Evolutionary conservation across 2,329 filamentous ascomycete genomes (phyloP), one percentile per base, ranked within the genome.

Genomic region (Aspergillus proliferans): DNA sequence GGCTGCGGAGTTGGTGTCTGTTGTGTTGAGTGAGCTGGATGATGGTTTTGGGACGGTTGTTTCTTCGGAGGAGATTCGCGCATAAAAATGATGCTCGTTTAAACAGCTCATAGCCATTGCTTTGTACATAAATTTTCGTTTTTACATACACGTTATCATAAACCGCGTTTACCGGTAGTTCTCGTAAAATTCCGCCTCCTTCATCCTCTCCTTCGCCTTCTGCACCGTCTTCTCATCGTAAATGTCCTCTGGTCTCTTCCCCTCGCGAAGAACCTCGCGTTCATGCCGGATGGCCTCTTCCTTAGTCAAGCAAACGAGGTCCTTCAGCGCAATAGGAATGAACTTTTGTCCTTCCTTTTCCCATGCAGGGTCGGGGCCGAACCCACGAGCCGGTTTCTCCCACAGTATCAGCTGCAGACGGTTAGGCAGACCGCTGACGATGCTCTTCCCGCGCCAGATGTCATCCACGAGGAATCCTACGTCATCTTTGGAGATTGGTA

Each of bases 231-330:
- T 80, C 14, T 69, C 63, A 59, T 85, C 83, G 63, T 96, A 98
- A 22, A 96, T 54, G 1, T 92, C 85, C 55, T 87, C 85, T 0
- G 82, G 74, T 7, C 65, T 70, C 70, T 84, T 87, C 1, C 77
- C 79, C 0, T 81, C 87, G 59, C 81, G 84, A 41, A 97, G 73
- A 1, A 97, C 78, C 62, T 88, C 76, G 66, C 84, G 87, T 65
- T 94, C 88, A 68, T 98, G 93, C 50, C 80, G 77, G 14, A 77
- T 72, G 3, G 87, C 88, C 69, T 96, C 91, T 52, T 96, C 91
- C 67, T 91, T 95, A 1, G 91, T 96, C 88, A 96, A 88, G 59
- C 87, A 87, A 0, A 95, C 90, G 52, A 96, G 65, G 42, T 95
- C 85, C 24, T 79, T 76, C 58, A 92, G 70, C 28, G 76, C 69